Evolutionary conservation across 1,284 basidiomycete species (phyloP), one percentile per base, ranked within the genome.

Genomic region (Melampsora americana): DNA sequence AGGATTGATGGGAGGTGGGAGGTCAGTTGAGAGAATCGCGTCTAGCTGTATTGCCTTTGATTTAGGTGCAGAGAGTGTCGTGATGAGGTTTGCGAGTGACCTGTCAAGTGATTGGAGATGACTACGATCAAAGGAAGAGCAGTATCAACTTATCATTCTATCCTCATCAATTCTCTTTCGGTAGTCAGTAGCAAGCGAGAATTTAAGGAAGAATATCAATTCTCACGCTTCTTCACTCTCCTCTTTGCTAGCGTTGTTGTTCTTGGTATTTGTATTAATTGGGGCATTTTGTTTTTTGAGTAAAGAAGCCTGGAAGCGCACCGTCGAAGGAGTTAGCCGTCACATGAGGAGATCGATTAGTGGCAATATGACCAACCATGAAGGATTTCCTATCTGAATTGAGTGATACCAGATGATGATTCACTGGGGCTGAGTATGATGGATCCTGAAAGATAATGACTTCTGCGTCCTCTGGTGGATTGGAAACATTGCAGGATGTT

Each of bases 181-280:
- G n/a, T 28, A 32, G 3, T 20, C 5, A 56, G 26, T 5, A 26
- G 16, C 9, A 9, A 44, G 16, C 32, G 3, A 11, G 48, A 23
- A 44, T 18, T 64, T n/a, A 7, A 1, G 35, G 35, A 4, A 32
- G 32, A 11, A 39, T n/a, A 64, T 35, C 2, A 39, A 5, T 16
- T 14, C 61, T 72, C 30, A 72, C 70, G 70, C 61, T 72, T 72
- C 70, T 28, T 64, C 69, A 56, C 39, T 44, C 26, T 72, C 61
- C 44, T 65, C 44, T 20, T 66, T 72, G 32, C 39, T 44, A 12
- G 32, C 32, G 1, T 44, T 48, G n/a, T 72, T 72, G 18, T 72
- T 48, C 4, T 59, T 28, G 3, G 61, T 5, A 12, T n/a, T 20
- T 30, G 66, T 18, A 18, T 18, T 20, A 6, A 20, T 26, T 28